Percentiles rank a stretch among this genome's conserved stretches.
Evolutionary conservation across 495 filamentous ascomycete species (phyloP).

Genomic region (Neurospora tetraspora): DNA sequence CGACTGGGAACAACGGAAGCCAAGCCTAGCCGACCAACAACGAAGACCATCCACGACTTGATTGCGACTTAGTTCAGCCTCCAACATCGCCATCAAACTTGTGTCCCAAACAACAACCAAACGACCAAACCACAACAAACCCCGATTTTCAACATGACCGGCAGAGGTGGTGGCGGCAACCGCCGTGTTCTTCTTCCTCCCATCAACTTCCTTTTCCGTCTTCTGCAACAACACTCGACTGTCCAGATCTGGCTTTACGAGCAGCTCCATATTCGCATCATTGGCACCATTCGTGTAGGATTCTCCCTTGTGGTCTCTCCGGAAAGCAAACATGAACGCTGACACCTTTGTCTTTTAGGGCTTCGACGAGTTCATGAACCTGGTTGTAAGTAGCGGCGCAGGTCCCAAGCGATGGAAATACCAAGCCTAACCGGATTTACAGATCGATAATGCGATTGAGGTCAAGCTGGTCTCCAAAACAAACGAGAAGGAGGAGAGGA

Average conservation of each 20-base stretch:
- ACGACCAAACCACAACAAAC: conserved; percentile 1
- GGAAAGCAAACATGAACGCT: conserved; percentile 1
- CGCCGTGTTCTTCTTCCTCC: conserved; percentile 90
- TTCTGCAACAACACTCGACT: conserved; percentile 76
- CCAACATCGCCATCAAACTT: background rate
- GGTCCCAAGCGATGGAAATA: background rate
- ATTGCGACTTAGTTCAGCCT: background rate
- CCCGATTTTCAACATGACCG: conserved; percentile 51
- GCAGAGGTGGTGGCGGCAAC: conserved; percentile 66
- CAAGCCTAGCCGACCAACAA: background rate
- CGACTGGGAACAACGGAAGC: background rate
- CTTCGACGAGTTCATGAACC: conserved; percentile 98
- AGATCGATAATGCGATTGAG: conserved; percentile 78
- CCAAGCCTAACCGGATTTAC: background rate
- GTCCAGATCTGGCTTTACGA: conserved; percentile 96
- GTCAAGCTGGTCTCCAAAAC: conserved; percentile 77
- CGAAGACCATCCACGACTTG: background rate
- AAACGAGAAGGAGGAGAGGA: conserved; percentile 61
- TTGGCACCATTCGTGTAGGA: conserved; percentile 84
- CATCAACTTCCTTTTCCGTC: conserved; percentile 96
- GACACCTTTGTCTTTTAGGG: conserved; percentile 9
- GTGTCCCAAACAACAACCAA: background rate
- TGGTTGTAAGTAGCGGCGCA: conserved; percentile 63
- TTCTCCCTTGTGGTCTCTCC: conserved; percentile 6
- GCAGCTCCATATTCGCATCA: conserved; percentile 84